Evolutionary conservation across 2,329 filamentous ascomycete genomes (phyloP), one percentile per base, ranked within the genome.

Genomic region (Penicillium concentricum): DNA sequence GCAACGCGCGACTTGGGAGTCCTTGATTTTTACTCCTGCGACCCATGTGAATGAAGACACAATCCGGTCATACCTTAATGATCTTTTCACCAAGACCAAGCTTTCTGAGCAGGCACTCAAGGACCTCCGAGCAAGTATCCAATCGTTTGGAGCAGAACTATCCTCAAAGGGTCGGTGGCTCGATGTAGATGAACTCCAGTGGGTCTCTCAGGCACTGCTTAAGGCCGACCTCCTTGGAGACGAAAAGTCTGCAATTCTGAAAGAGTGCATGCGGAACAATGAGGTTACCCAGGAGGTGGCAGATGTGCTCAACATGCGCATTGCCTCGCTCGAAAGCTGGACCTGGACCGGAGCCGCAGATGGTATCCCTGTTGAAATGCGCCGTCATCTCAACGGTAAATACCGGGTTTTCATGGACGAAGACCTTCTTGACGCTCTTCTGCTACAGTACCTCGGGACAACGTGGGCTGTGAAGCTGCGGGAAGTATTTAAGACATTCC

Each of bases 391-490:
- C 35, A 84, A 83, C 61, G 81, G 82, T 3, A 81, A 82, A 57
- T 87, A 86, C 64, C 76, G 83, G 2, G 80, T 85, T 26, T 84
- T 79, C 64, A 83, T 84, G 75, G 81, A 85, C 48, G 81, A 83
- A 61, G 84, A 87, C 58, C 72, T 84, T 20, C 76, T 84, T 8
- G 80, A 84, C 61, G 79, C 80, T 2, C 76, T 85, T 8, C 74
- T 85, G 24, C 67, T 84, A 3, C 81, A 85, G 43, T 83, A 79
- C 58, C 74, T 85, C 35, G 83, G 82, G 6, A 69, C 81, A 4
- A 77, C 76, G 48, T 84, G 81, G 78, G 75, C 79, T 2, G 75
- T 81, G 4, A 70, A 75, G 34, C 74, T 84, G 60, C 80, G 79
- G 45, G 43, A 65, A 8, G 72, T 67, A 0, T 80, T 84, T 45